Evolutionary conservation across 2,329 filamentous ascomycete species (phyloP).

Genomic region (Paraphaeosphaeria sporulosa): DNA sequence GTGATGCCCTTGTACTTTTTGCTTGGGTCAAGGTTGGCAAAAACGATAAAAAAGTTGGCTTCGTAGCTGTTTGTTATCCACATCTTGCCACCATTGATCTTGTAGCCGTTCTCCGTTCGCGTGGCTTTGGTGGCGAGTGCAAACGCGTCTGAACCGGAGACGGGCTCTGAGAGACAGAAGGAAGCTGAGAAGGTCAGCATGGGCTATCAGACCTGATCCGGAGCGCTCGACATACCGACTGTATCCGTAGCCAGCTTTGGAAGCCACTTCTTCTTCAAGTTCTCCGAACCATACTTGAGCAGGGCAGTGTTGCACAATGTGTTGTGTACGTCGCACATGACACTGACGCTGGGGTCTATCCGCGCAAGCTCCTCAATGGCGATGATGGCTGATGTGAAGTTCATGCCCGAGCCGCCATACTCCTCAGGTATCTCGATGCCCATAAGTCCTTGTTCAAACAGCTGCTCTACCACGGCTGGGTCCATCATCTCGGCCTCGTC

Average conservation of each 20-base stretch:
- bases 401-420: conserved; percentile 96
- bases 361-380: conserved; percentile 96
- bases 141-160: conserved; percentile 94
- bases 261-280: conserved; percentile 84
- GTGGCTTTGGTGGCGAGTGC: conserved; percentile 90
- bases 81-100: conserved; percentile 94
- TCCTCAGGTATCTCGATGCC: conserved; percentile 97
- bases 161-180: conserved; percentile 92
- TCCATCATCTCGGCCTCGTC: conserved; percentile 97
- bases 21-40: conserved; percentile 90
- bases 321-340: conserved; percentile 97
- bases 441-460: conserved; percentile 98
- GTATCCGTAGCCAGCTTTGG: conserved; percentile 90
- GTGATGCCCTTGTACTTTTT: conserved; percentile 98
- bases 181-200: conserved; percentile 60
- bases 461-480: conserved; percentile 81
- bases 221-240: conserved; percentile 61
- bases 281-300: conserved; percentile 80
- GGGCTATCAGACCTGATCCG: not conserved
- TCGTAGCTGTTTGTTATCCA: conserved; percentile 99
- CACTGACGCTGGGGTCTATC: conserved; percentile 92
- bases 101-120: conserved; percentile 83
- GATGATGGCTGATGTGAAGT: conserved; percentile 95
- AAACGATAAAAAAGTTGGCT: conserved; percentile 94
- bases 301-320: conserved; percentile 95